Evolutionary conservation across 2,329 filamentous ascomycete species (phyloP), one percentile per base, ranked within the genome.

Genomic region (Akanthomyces lecanii): DNA sequence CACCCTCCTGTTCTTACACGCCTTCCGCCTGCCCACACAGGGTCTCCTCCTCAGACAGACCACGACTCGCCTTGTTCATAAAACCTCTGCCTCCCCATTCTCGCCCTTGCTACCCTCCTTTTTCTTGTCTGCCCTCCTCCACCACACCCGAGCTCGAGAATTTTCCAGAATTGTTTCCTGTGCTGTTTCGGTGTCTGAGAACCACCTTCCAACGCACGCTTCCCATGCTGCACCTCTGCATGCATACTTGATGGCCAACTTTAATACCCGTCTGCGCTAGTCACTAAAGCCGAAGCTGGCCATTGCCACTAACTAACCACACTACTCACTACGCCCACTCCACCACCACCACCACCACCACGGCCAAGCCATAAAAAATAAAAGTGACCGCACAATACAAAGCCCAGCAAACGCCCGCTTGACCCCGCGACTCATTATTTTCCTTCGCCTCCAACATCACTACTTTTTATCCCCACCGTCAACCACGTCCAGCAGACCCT

Each of bases 21-120:
- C 42, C 21, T 30, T 6, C 4, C 28, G 28, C 4, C 4, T 30
- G 28, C 28, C 28, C 28, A 30, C 28, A 4, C 33, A 36, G 33
- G 33, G 33, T n/a, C 25, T 30, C 18, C n/a, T 42, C 50, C 56
- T 11, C 33, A 38, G 1, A 50, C 23, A 11, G 33, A 36, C 33
- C 45, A 60, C 58, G 58, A 61, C 58, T 61, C 58, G 48, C 52
- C 58, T 61, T 7, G 33, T 36, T 61, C 58, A 54, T 61, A 61
- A 61, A 61, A 54, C 50, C 58, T 54, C 48, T 36, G 33, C 33
- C 33, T 36, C 33, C 33, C 33, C 33, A 11, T 36, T 36, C 33
- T 36, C 33, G 33, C 33, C 33, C 33, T 36, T 36, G 33, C 33
- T 36, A 7, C 33, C 33, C 33, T 36, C 33, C 33, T 36, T 36